Evolutionary conservation across 1,284 basidiomycete genomes (phyloP).

Genomic region (Apiotrichum mycotoxinovorans): DNA sequence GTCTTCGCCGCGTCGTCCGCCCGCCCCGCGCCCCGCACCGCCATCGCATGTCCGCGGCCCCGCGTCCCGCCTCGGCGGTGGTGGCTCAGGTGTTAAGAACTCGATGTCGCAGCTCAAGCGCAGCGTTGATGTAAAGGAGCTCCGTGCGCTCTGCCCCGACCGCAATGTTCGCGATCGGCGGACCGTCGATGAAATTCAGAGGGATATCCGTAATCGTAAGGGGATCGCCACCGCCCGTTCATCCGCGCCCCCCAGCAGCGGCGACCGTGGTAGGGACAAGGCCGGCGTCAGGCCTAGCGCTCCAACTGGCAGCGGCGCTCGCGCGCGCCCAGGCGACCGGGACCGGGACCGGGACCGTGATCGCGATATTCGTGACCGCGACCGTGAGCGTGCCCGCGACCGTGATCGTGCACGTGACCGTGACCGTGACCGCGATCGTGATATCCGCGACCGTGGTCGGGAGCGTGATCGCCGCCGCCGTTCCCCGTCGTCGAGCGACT

Average conservation of each 20-base stretch:
- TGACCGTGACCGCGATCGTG: neutral
- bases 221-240: neutral
- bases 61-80: neutral
- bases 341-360: slow-evolving; percentile 6
- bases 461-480: neutral
- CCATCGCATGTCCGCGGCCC: neutral
- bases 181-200: slow-evolving; percentile 41
- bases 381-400: neutral
- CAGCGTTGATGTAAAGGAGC: slow-evolving; percentile 16
- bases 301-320: neutral
- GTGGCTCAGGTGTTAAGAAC: neutral
- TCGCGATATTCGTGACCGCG: neutral
- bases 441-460: neutral
- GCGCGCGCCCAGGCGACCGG: neutral
- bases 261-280: neutral
- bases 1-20: neutral
- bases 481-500: slow-evolving; percentile 3
- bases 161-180: slow-evolving; percentile 35
- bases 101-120: slow-evolving; percentile 19
- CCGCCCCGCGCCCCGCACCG: neutral
- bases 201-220: slow-evolving; percentile 30
- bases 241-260: neutral
- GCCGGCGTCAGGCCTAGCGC: neutral
- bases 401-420: slow-evolving; percentile 1
- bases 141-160: slow-evolving; percentile 40